Evolutionary conservation across 495 filamentous ascomycete species (phyloP).

Genomic region (Opeltia flavorubescens): DNA sequence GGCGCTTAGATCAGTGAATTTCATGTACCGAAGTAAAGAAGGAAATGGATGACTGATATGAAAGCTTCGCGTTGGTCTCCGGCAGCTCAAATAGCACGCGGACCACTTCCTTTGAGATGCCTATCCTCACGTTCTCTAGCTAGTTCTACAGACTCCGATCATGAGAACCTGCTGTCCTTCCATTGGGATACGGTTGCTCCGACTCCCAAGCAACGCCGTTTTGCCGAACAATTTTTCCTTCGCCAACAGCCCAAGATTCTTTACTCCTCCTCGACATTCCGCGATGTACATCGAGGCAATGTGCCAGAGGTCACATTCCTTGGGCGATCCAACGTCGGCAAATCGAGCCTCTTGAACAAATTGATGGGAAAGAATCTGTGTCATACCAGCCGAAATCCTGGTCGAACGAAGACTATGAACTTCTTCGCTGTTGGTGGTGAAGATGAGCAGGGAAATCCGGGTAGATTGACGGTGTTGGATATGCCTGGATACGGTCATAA

Average conservation of each 20-base stretch:
- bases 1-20: too few relatives aligned
- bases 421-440: constrained; percentile 60
- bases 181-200: constrained; percentile 49
- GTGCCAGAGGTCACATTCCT: constrained; percentile 53
- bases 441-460: constrained; percentile 37
- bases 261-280: constrained; percentile 59
- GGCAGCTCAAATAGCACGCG: not conserved
- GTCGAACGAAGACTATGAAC: constrained; percentile 71
- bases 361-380: constrained; percentile 47
- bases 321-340: constrained; percentile 85
- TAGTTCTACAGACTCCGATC: not conserved
- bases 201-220: constrained; percentile 33
- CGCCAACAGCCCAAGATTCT: constrained; percentile 46
- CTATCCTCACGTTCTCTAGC: not conserved
- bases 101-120: not conserved
- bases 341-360: constrained; percentile 76
- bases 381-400: constrained; percentile 57
- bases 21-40: too few relatives aligned
- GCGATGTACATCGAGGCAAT: constrained; percentile 35
- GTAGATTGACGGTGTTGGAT: constrained; percentile 59
- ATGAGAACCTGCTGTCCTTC: constrained; percentile 21
- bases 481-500: constrained; percentile 90
- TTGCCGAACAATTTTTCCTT: constrained; percentile 48
- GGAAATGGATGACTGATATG: too few relatives aligned
- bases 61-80: too few relatives aligned